Conservation (phyloP, 129 eudicot species). For the Artemisia annua region DNA sequence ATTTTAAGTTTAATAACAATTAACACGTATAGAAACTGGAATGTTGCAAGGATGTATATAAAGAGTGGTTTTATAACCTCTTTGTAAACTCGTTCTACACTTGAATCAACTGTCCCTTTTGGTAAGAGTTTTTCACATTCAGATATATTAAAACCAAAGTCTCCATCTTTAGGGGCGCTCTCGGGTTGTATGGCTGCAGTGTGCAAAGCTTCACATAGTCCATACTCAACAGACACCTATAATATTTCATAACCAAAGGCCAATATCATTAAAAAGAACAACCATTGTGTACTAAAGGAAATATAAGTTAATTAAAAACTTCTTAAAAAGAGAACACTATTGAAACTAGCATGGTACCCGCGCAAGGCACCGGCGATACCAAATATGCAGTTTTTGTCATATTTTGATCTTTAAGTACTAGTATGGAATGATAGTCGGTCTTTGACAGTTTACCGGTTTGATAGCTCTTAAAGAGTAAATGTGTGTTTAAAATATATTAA, state of each 20-base stretch:
- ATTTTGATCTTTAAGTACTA: no score
- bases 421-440: no score
- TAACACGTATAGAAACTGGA: not conserved
- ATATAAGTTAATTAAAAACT: no score
- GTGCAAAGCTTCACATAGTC: constrained; percentile 87
- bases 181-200: constrained; percentile 57
- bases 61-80: constrained; percentile 48
- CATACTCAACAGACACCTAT: constrained; percentile 88
- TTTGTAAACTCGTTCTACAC: constrained; percentile 47
- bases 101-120: constrained; percentile 63
- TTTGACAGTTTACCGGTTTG: no score
- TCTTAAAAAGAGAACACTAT: no score
- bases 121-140: constrained; percentile 74
- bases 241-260: constrained; percentile 2
- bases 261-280: not conserved
- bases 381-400: no score
- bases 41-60: not conserved
- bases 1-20: not conserved
- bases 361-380: no score
- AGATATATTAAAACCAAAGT: constrained; percentile 57
- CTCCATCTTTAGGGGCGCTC: constrained; percentile 76
- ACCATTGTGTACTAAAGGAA: no score
- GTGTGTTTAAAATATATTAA: no score
- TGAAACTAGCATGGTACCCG: no score
- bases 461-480: no score